Evolutionary conservation across 768 basidiomycete species (phyloP), one percentile per base, ranked within the genome.

Genomic region (Albatrellus ellisii): DNA sequence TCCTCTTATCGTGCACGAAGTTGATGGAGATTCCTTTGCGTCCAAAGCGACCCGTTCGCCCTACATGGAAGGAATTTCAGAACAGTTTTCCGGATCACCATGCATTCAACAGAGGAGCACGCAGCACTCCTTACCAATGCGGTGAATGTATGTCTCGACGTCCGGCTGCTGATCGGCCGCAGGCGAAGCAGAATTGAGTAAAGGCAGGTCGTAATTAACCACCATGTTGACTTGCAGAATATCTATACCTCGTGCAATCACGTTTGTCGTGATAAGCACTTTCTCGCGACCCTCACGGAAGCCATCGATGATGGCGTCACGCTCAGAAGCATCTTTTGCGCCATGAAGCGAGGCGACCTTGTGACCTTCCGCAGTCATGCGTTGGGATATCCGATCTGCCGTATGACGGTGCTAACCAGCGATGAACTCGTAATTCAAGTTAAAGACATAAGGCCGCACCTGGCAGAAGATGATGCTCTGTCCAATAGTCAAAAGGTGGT

Each of bases 141-240:
- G 80, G 62, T 99, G 95, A 35, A 98, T 81, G 58, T 99, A 99
- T 1, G 94, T 98, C 67, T 98, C 95, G 35, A 91, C 70, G 57
- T 99, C 95, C 0, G 90, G 89, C 45, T 63, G 67, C 51, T 59
- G 70, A 47, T 84, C 80, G 18, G 57, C 60, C 37, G 48, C 55
- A 50, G 56, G 59, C 57, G 52, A 49, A 64, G 60, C 41, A 67
- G 63, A 11, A 48, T 76, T 80, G 73, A 86, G 76, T 35, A 90
- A 64, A 0, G 92, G 91, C 21, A 95, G 72, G 56, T 97, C 92
- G 56, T 98, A 99, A 64, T 98, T 98, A 60, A 99, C 90, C n/a
- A 98, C 94, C 91, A 99, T 91, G 69, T 97, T 99, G 53, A 99
- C 95, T 66, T 97, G 94, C 42, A 90, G 70, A 55, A 99, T 95